These are phyloP conservation scores for Phlebiopsis gigantea DNA, from an alignment of 768 basidiomycete genomes.

Conservation along the genomic window DNA sequence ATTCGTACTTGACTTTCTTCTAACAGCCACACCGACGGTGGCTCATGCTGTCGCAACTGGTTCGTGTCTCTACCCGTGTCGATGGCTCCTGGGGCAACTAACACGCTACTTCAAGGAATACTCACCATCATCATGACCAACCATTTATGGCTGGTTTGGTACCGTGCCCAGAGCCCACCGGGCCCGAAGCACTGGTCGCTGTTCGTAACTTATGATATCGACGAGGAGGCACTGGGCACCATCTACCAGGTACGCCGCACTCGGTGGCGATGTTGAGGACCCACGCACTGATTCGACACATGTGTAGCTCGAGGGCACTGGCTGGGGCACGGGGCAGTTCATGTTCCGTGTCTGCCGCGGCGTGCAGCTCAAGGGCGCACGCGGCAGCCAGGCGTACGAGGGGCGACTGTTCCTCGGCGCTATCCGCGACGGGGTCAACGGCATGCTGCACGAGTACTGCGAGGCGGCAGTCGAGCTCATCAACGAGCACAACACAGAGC, in stretches of 20 bases:
- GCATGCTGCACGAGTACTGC: constrained; percentile 18
- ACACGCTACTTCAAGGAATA: background rate
- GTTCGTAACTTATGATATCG: constrained; percentile 16
- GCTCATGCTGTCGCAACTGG: constrained; percentile 1
- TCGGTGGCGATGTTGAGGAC: no score
- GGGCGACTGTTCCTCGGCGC: constrained; percentile 12
- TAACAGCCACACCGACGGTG: background rate
- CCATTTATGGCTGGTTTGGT: constrained; percentile 17
- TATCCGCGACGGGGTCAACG: constrained; percentile 14
- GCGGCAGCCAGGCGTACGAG: constrained; percentile 16
- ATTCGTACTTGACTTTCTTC: background rate
- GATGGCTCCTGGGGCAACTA: background rate
- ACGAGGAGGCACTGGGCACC: constrained; percentile 16
- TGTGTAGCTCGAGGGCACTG: constrained; percentile 14
- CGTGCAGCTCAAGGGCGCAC: constrained; percentile 16
- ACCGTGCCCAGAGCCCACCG: constrained; percentile 12
- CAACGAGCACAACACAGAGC: constrained; percentile 14
- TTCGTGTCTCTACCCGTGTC: background rate
- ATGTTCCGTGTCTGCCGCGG: constrained; percentile 10
- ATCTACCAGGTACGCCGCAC: constrained; percentile 13
- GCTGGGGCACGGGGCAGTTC: constrained; percentile 16
- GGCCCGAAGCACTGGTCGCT: constrained; percentile 17
- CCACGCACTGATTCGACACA: background rate
- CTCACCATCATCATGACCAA: constrained; percentile 7
- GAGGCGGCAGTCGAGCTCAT: constrained; percentile 15